These are phyloP conservation scores for Lactarius deliciosus DNA, from an alignment of 768 basidiomycete species.

Conservation along the genomic window DNA sequence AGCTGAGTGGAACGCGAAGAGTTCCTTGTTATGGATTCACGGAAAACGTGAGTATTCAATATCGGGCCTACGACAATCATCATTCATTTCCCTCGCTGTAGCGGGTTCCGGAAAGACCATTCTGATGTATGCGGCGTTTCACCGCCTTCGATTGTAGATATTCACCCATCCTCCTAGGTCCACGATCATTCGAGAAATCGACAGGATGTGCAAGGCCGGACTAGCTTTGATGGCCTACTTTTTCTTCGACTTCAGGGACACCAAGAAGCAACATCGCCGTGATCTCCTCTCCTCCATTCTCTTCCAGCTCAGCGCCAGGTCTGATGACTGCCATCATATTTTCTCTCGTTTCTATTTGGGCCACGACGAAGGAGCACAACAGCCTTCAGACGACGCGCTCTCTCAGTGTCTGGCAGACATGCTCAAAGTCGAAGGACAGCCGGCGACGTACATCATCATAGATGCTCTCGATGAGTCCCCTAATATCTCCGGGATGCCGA, in stretches of 20 bases:
- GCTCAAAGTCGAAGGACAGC: background rate
- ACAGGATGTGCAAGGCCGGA: no score
- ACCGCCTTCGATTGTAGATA: no score
- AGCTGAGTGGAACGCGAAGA: no score
- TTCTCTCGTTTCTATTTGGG: conserved; percentile 7
- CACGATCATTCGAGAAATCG: no score
- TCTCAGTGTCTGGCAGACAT: background rate
- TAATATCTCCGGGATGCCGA: background rate
- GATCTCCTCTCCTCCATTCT: conserved; percentile 11
- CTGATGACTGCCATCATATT: background rate
- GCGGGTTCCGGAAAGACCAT: no score
- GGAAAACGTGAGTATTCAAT: no score
- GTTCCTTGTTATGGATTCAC: no score
- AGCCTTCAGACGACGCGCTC: conserved; percentile 3
- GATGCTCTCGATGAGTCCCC: conserved; percentile 12
- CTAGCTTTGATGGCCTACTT: background rate
- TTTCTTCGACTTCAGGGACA: conserved; percentile 14
- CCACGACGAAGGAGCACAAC: background rate
- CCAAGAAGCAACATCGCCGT: conserved; percentile 1
- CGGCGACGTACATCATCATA: conserved; percentile 8
- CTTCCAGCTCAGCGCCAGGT: conserved; percentile 6
- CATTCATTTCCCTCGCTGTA: no score
- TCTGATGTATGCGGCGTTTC: no score
- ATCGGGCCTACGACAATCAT: no score
- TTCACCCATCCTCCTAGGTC: no score